Conservation (phyloP, 2,329 filamentous ascomycete genomes). For the Calonectria pteridis region DNA sequence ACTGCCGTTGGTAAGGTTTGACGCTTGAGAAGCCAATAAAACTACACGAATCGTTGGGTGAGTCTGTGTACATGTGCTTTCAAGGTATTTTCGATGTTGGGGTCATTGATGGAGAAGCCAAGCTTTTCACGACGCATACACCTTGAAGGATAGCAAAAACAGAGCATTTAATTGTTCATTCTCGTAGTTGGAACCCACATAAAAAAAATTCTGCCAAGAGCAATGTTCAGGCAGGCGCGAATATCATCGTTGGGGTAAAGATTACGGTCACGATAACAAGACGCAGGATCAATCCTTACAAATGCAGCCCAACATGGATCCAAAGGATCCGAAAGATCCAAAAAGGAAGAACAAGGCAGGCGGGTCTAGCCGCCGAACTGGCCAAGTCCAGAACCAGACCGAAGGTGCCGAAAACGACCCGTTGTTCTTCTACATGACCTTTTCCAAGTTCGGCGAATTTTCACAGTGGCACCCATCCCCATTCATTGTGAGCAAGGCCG, state of each 20-base stretch:
- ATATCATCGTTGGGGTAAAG: neutral
- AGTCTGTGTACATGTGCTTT: neutral
- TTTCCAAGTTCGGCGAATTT: conserved; percentile 48
- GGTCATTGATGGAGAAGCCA: neutral
- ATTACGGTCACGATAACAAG: neutral
- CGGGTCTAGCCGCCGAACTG: neutral
- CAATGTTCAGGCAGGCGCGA: no score
- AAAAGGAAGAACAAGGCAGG: neutral
- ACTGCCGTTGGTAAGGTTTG: neutral
- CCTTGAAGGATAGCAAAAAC: neutral
- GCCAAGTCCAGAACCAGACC: neutral
- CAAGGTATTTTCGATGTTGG: neutral
- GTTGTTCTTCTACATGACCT: conserved; percentile 50
- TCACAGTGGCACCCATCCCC: conserved; percentile 51
- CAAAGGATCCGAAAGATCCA: neutral
- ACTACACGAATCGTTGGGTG: neutral
- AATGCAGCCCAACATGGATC: neutral
- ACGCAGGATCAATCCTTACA: neutral
- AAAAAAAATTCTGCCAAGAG: neutral
- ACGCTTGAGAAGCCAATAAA: conserved; percentile 10
- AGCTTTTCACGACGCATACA: neutral
- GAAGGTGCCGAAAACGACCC: conserved; percentile 25
- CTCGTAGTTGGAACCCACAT: neutral
- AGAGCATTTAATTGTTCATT: neutral
- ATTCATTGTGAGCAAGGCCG: conserved; percentile 45